Evolutionary conservation across 2,329 filamentous ascomycete genomes (phyloP).

Genomic region (Paecilomyces sp.): DNA sequence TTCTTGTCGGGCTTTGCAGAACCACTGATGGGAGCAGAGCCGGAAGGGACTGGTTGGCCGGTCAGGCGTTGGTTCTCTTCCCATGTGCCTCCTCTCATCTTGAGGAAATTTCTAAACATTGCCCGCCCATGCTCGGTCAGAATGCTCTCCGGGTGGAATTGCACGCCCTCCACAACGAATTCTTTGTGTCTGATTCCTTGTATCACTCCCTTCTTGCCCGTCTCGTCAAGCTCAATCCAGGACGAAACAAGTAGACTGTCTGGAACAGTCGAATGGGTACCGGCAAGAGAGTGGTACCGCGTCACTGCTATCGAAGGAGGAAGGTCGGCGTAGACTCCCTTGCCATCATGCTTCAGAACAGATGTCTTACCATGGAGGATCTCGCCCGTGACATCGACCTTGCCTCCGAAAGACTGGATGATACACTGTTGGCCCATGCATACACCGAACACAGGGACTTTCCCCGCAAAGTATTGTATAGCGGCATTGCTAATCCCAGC

Average conservation of each 20-base stretch:
- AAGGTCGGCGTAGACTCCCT: slow-evolving; percentile 84
- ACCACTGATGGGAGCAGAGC: slow-evolving; percentile 12
- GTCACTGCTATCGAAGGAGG: slow-evolving; percentile 79
- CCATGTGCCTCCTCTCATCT: slow-evolving; percentile 87
- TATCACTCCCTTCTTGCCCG: slow-evolving; percentile 77
- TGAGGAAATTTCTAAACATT: slow-evolving; percentile 90
- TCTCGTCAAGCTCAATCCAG: slow-evolving; percentile 68
- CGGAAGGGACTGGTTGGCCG: slow-evolving; percentile 10
- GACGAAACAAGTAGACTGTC: slow-evolving; percentile 82
- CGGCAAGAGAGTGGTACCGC: slow-evolving; percentile 91
- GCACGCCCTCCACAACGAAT: slow-evolving; percentile 85
- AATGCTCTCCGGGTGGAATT: slow-evolving; percentile 97
- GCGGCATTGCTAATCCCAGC: slow-evolving; percentile 90
- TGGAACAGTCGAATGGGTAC: slow-evolving; percentile 80
- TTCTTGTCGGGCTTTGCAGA: slow-evolving; percentile 48
- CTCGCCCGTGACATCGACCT: slow-evolving; percentile 87
- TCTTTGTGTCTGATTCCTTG: slow-evolving; percentile 96
- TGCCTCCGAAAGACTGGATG: slow-evolving; percentile 84
- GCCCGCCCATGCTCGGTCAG: slow-evolving; percentile 77
- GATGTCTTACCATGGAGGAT: slow-evolving; percentile 98
- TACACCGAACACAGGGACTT: slow-evolving; percentile 92
- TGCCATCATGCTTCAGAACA: slow-evolving; percentile 76
- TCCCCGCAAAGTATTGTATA: slow-evolving; percentile 84
- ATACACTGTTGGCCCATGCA: slow-evolving; percentile 99
- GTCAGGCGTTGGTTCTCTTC: slow-evolving; percentile 57